Evolutionary conservation across 495 filamentous ascomycete genomes (phyloP).

Genomic region (Lichina pygmaea): DNA sequence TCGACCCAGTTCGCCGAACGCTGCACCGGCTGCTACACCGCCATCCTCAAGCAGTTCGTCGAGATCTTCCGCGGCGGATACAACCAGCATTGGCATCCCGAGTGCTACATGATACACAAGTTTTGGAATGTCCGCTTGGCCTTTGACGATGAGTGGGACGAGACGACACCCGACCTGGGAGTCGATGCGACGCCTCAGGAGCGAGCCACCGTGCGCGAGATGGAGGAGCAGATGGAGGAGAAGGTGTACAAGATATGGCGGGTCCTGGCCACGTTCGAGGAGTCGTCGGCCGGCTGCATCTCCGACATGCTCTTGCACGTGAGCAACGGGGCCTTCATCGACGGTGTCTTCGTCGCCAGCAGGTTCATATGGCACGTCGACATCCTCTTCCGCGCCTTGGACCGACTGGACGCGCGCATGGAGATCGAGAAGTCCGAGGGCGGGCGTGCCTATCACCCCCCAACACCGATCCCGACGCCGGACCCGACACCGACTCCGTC

Average conservation of each 20-base stretch:
- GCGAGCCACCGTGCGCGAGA: slow-evolving; percentile 46
- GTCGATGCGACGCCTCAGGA: slow-evolving; percentile 44
- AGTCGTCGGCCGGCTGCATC: slow-evolving; percentile 92
- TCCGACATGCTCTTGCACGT: slow-evolving; percentile 99
- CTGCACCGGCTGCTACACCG: slow-evolving; percentile 87
- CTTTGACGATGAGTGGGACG: not conserved
- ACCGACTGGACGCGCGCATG: slow-evolving; percentile 53
- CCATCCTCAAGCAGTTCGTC: slow-evolving; percentile 98
- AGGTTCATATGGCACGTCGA: slow-evolving; percentile 92
- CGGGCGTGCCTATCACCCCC: slow-evolving; percentile 17
- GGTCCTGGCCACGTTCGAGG: slow-evolving; percentile 86
- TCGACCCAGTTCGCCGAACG: slow-evolving; percentile 90
- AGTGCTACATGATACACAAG: slow-evolving; percentile 99
- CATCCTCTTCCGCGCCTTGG: slow-evolving; percentile 69
- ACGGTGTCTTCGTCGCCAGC: slow-evolving; percentile 88
- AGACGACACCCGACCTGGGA: slow-evolving; percentile 16
- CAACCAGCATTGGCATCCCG: slow-evolving; percentile 98
- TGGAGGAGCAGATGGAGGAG: slow-evolving; percentile 87
- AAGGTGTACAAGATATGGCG: slow-evolving; percentile 98
- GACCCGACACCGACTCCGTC: not conserved
- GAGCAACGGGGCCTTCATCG: slow-evolving; percentile 88
- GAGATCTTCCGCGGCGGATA: slow-evolving; percentile 94
- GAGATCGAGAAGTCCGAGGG: slow-evolving; percentile 24
- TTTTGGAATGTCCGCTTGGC: slow-evolving; percentile 96
- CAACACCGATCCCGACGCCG: not conserved